phyloP scores from a whole-genome alignment of 306 rosid species.

The Lathyrus oleraceus region DNA sequence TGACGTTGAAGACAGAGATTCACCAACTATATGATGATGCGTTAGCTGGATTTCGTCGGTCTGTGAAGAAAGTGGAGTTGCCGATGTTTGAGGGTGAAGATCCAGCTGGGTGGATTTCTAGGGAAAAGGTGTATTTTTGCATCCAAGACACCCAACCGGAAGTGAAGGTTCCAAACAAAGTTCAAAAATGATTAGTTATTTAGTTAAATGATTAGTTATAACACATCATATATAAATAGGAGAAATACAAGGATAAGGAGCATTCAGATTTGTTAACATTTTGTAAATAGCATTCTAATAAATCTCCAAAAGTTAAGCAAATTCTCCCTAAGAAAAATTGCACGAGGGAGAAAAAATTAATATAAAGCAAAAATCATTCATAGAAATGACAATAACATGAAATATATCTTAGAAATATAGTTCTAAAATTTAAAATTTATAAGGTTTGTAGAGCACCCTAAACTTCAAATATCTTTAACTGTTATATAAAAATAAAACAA shows the following conservation, averaged over 20 bases:
- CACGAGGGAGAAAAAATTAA: background rate
- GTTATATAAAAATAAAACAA: conserved; percentile 15
- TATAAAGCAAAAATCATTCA: conserved; percentile 3
- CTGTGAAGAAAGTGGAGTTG: too few species aligned
- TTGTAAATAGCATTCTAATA: conserved; percentile 51
- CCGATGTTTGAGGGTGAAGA: too few species aligned
- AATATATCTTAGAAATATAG: conserved; percentile 28
- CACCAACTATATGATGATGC: too few species aligned
- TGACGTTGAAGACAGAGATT: too few species aligned
- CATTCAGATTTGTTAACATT: background rate
- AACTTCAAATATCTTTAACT: conserved; percentile 14
- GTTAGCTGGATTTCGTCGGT: too few species aligned
- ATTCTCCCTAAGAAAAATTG: conserved; percentile 64
- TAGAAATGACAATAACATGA: conserved; percentile 14
- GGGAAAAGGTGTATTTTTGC: too few species aligned
- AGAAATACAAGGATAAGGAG: conserved; percentile 5
- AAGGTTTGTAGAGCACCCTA: conserved; percentile 13
- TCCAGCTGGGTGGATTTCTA: too few species aligned
- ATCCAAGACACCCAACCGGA: too few species aligned
- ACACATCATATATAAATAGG: background rate
- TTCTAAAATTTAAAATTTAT: conserved; percentile 23
- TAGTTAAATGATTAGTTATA: background rate
- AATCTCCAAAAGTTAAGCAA: conserved; percentile 85
- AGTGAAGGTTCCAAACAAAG: background rate
- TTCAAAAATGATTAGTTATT: conserved; percentile 3